phyloP scores from a whole-genome alignment of 2,329 filamentous ascomycete genomes.

The Penicillium corylophilum region DNA sequence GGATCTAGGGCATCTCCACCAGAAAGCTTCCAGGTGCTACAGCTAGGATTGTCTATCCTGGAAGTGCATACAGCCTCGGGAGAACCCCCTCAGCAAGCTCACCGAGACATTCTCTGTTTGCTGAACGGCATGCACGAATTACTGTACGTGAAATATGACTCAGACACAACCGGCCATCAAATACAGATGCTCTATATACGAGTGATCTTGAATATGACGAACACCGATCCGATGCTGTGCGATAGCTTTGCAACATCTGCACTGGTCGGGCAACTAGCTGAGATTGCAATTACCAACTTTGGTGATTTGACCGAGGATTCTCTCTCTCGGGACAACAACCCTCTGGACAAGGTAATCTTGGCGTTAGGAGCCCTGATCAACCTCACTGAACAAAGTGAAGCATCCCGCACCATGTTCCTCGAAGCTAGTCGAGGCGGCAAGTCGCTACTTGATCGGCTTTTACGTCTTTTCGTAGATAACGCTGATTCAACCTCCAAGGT shows the following conservation, averaged over 20 bases:
- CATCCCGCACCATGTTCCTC: conserved; percentile 56
- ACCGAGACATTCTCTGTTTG: conserved; percentile 28
- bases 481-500: conserved; percentile 68
- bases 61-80: conserved; percentile 38
- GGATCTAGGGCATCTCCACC: not conserved
- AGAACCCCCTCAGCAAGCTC: conserved; percentile 25
- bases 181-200: conserved; percentile 55
- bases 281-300: conserved; percentile 37
- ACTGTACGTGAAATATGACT: conserved; percentile 30
- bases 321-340: conserved; percentile 47
- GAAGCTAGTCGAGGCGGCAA: conserved; percentile 34
- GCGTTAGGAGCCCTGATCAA: conserved; percentile 84
- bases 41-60: conserved; percentile 36
- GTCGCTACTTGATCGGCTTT: conserved; percentile 58
- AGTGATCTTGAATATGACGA: conserved; percentile 80
- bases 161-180: conserved; percentile 21
- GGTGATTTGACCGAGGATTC: conserved; percentile 30
- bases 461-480: conserved; percentile 66
- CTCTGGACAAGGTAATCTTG: conserved; percentile 73
- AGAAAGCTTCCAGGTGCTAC: conserved; percentile 25
- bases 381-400: conserved; percentile 72
- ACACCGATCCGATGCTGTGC: conserved; percentile 71
- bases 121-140: conserved; percentile 40
- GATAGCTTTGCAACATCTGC: conserved; percentile 59
- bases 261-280: conserved; percentile 38